Evolutionary conservation across 306 rosid species (phyloP).

Genomic region (Vachellia pachyceras): DNA sequence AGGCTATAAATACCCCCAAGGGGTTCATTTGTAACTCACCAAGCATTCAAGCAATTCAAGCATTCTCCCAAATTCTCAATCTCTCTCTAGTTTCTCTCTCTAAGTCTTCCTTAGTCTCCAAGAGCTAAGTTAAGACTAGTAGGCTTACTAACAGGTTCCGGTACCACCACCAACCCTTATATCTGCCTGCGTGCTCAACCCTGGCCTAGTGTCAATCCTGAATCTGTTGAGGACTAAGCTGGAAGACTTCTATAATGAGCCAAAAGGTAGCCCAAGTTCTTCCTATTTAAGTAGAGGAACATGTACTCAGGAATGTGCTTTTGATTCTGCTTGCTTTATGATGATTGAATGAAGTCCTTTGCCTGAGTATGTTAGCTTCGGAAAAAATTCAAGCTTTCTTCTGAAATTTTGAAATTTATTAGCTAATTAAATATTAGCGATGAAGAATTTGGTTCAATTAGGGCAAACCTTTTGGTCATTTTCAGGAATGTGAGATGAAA

Average conservation of each 20-base stretch:
- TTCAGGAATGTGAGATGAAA: background rate
- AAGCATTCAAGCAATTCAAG: too few species aligned
- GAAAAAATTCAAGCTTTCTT: too few species aligned
- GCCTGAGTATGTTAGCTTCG: background rate
- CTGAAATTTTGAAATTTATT: background rate
- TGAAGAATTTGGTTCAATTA: background rate
- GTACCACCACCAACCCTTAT: background rate
- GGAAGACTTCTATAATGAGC: too few species aligned
- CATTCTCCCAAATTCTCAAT: too few species aligned
- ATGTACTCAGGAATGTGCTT: background rate
- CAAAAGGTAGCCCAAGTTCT: background rate
- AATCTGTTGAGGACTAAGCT: background rate
- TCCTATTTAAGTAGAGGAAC: background rate
- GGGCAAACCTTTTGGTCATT: background rate
- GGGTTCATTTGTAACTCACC: too few species aligned
- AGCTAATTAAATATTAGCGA: background rate
- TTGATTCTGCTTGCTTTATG: background rate
- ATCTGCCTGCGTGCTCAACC: too few species aligned
- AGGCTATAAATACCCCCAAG: too few species aligned
- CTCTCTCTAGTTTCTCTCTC: too few species aligned
- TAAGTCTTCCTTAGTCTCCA: too few species aligned
- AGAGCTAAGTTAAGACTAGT: too few species aligned
- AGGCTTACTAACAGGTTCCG: too few species aligned
- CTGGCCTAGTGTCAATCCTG: background rate
- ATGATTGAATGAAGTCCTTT: background rate